Evolutionary conservation across 768 basidiomycete species (phyloP).

Genomic region (Calocybe cyanea): DNA sequence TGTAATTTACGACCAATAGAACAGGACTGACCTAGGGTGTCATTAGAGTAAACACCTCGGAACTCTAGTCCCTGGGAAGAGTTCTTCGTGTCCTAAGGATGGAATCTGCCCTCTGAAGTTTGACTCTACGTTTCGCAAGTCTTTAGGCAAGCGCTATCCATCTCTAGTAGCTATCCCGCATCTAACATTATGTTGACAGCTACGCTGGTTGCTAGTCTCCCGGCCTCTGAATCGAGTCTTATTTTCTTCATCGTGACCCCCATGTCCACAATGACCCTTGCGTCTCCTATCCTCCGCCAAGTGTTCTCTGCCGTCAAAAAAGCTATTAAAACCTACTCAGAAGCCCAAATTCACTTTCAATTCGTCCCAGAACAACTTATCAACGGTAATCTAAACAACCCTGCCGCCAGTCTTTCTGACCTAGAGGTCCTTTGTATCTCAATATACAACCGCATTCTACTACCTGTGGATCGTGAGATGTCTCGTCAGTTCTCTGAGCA

Average conservation of each 20-base stretch:
- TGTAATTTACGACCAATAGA: no score
- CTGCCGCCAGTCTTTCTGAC: conserved; percentile 35
- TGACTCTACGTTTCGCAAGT: conserved; percentile 66
- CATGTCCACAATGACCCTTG: conserved; percentile 52
- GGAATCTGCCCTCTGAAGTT: conserved; percentile 64
- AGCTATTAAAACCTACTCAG: conserved; percentile 40
- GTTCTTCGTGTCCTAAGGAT: conserved; percentile 39
- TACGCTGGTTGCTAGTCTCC: conserved; percentile 44
- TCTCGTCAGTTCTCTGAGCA: conserved; percentile 46
- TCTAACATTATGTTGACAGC: conserved; percentile 28
- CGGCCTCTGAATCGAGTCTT: conserved; percentile 34
- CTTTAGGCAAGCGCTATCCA: conserved; percentile 46
- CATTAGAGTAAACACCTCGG: conserved; percentile 62
- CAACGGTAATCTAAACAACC: conserved; percentile 41
- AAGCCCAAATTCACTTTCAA: conserved; percentile 61
- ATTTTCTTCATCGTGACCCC: conserved; percentile 73
- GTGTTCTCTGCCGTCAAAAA: conserved; percentile 63
- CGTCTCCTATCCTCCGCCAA: conserved; percentile 66
- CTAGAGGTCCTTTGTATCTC: conserved; percentile 54
- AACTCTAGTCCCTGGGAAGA: conserved; percentile 47
- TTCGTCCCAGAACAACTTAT: conserved; percentile 68
- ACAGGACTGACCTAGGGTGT: not conserved
- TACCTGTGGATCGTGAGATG: conserved; percentile 57
- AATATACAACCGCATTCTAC: conserved; percentile 68
- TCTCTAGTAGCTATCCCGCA: not conserved